Evolutionary conservation across 1,139 yeast genomes (phyloP), one percentile per base, ranked within the genome.

Genomic region (Saccharomycopsis phalli): DNA sequence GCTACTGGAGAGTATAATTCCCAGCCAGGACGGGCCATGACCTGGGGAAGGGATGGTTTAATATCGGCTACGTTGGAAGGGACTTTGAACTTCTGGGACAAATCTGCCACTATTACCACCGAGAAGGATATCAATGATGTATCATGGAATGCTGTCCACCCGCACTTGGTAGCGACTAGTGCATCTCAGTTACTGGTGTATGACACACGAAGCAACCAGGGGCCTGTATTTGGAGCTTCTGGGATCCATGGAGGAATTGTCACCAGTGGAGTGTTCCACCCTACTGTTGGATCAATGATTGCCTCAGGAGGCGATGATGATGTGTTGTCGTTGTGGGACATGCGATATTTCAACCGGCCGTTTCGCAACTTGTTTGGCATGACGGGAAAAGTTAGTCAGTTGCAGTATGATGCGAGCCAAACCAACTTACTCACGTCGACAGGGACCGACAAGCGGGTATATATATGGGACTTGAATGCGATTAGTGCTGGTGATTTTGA

Each of bases 141-240:
- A 28, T 61, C 80, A 3, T 73, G 77, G 71, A 77, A 72, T 49
- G 58, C 61, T 32, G 51, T 55, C 37, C 58, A 67, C 38, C 58
- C 65, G 18, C 59, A 65, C 2, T 50, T 81, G 20, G 76, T 83
- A 55, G 93, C 79, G 0, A 74, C 87, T 3, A 88, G 74, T 4
- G 69, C 86, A 5, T 94, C 83, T 54, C 94, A 81, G 54, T 64
- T 82, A 25, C 78, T 74, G 44, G 62, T 82, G 36, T 74, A 71
- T 50, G 94, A 82, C 55, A 57, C 68, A 14, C 69, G 87, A 51
- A 14, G 10, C 25, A 13, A 20, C 16, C 10, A 11, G 22, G 31
- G 18, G 8, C 38, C 42, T 8, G 30, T 41, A 5, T 42, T 33
- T 32, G 27, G 26, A 14, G 22, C 39, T 8, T 10, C 58, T 5